Conservation (phyloP, 306 rosid species). For the Dalbergia oliveri region DNA sequence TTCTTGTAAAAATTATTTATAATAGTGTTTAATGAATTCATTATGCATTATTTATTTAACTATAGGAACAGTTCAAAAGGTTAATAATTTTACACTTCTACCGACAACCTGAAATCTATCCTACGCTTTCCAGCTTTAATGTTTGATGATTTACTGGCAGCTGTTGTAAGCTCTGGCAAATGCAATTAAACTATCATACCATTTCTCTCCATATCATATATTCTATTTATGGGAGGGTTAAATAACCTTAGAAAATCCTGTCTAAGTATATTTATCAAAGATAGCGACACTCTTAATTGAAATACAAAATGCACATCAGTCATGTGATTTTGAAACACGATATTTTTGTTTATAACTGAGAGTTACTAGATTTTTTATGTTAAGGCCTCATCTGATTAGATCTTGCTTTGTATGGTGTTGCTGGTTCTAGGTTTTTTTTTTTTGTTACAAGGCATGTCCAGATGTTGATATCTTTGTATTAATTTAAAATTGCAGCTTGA, state of each 20-base stretch:
- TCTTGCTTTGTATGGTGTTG: conserved; percentile 6
- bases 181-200: background rate
- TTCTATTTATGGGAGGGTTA: background rate
- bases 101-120: background rate
- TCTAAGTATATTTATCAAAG: background rate
- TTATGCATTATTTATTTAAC: conserved; percentile 17
- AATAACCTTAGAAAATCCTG: conserved; percentile 8
- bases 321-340: conserved; percentile 26
- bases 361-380: background rate
- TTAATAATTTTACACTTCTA: conserved; percentile 3
- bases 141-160: conserved; percentile 30
- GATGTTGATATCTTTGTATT: conserved; percentile 42
- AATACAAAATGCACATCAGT: background rate
- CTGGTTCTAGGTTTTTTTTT: conserved; percentile 1
- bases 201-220: background rate
- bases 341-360: conserved; percentile 2
- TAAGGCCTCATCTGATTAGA: conserved; percentile 23
- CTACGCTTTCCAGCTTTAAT: conserved; percentile 25
- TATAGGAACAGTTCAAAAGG: conserved; percentile 10
- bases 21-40: conserved; percentile 3
- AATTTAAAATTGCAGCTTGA: conserved; percentile 79
- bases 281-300: conserved; percentile 1
- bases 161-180: background rate
- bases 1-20: conserved; percentile 23
- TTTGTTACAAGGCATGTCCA: conserved; percentile 5